These are phyloP conservation scores for Candida sp. DNA, from an alignment of 1,139 yeast species.

Conservation along the genomic window DNA sequence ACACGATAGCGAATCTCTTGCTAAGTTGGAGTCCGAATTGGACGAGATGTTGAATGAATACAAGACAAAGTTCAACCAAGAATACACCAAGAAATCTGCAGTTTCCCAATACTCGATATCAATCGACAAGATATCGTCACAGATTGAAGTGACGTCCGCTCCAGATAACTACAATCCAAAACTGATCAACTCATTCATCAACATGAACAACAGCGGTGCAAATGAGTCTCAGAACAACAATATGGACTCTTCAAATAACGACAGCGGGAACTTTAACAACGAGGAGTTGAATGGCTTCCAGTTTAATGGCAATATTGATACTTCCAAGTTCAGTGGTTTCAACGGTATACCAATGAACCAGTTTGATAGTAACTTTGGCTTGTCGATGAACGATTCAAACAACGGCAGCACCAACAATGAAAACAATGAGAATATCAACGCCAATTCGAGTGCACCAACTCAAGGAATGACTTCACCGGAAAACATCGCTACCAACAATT, in stretches of 20 bases:
- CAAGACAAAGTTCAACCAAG: constrained; percentile 23
- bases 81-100: constrained; percentile 17
- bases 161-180: constrained; percentile 44
- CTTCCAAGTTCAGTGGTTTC: constrained; percentile 11
- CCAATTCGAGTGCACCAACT: constrained; percentile 3
- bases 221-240: constrained; percentile 4
- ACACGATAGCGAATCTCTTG: constrained; percentile 25
- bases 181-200: constrained; percentile 31
- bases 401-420: neutral
- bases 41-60: constrained; percentile 26
- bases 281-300: constrained; percentile 3
- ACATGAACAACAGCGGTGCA: constrained; percentile 12
- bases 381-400: neutral
- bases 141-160: constrained; percentile 30
- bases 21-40: constrained; percentile 27
- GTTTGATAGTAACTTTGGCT: constrained; percentile 10
- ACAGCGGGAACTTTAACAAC: constrained; percentile 1
- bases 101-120: constrained; percentile 25
- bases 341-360: constrained; percentile 17
- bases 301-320: constrained; percentile 6
- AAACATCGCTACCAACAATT: neutral
- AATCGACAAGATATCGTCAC: constrained; percentile 21
- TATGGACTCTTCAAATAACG: neutral
- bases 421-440: constrained; percentile 8
- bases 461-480: neutral